Evolutionary conservation across 2,329 filamentous ascomycete species (phyloP).

Genomic region (Furcasterigmium furcatum): DNA sequence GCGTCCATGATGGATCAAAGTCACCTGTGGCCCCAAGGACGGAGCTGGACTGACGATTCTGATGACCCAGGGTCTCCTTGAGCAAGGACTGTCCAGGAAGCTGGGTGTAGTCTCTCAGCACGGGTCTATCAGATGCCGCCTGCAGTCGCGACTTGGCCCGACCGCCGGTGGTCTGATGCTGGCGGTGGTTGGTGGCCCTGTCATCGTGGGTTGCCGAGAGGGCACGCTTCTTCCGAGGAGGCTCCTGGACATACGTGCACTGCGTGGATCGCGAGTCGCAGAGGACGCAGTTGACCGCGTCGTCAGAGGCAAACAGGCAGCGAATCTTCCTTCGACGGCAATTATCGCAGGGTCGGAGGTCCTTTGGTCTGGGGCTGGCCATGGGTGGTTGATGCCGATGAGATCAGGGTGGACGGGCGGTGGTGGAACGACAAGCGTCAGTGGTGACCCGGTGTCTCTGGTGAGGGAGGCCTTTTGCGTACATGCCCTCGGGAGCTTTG

Average conservation of each 20-base stretch:
- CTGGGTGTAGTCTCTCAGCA: conserved; percentile 7
- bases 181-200: neutral
- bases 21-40: conserved; percentile 9
- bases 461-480: too few relatives aligned
- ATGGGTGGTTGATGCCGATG: neutral
- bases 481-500: too few relatives aligned
- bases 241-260: conserved; percentile 9
- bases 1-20: conserved; percentile 8
- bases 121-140: neutral
- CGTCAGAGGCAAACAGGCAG: conserved; percentile 10
- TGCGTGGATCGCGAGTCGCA: conserved; percentile 7
- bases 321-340: conserved; percentile 14
- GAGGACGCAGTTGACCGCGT: conserved; percentile 7
- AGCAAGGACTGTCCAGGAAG: conserved; percentile 8
- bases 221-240: conserved; percentile 9
- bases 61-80: conserved; percentile 11
- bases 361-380: conserved; percentile 1
- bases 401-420: too few relatives aligned
- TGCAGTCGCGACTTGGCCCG: neutral
- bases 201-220: conserved; percentile 5
- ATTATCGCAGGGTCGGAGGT: conserved; percentile 13
- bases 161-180: neutral
- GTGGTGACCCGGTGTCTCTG: too few relatives aligned
- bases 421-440: too few relatives aligned
- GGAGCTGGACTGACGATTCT: conserved; percentile 10